Evolutionary conservation across 805 yeast genomes (phyloP), one percentile per base, ranked within the genome.

Genomic region (Zygoascus tannicola): DNA sequence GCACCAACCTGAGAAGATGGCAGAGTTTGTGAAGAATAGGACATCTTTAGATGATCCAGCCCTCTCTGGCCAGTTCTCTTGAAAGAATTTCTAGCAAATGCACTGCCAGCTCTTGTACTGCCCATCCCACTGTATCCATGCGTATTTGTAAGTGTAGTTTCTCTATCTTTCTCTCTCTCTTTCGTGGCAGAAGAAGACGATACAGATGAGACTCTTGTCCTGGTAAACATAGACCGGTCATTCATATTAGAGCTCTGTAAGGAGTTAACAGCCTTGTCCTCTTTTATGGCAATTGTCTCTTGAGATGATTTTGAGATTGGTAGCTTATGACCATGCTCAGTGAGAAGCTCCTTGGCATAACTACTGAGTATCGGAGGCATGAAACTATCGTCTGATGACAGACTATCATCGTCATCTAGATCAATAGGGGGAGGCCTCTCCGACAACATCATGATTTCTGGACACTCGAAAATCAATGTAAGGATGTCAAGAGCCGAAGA

Each of bases 281-380:
- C 21, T n/a, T 32, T 15, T 15, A n/a, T 18, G n/a, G 8, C 12
- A 20, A 53, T 42, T 18, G 35, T 44, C 22, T 32, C 49, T 12
- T 43, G 16, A 26, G 19, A 22, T 40, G 10, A 3, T 22, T 22
- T 4, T 21, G 8, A 5, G 14, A 21, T 7, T n/a, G n/a, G n/a
- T n/a, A n/a, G n/a, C 7, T 26, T 26, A 7, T 26, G 30, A 26
- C 10, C 12, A 12, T 42, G 45, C 16, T 49, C 52, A 34, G 70
- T 67, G 32, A 77, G 59, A 20, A 77, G 59, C 21, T 78, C 80
- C 18, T 74, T 65, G 32, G 79, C 75, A 53, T 76, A 78, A 4
- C 76, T 68, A 54, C 81, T 76, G 47, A 77, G 63, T 12, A 75
- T 76, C 2, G 83, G 83, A 1, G 81, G 81, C 36, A 71, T 65